A percentile compares a stretch with the other conserved stretches of the same genome.
Conservation (phyloP, 805 yeast species). For the Cyberlindnera lachancei region DNA sequence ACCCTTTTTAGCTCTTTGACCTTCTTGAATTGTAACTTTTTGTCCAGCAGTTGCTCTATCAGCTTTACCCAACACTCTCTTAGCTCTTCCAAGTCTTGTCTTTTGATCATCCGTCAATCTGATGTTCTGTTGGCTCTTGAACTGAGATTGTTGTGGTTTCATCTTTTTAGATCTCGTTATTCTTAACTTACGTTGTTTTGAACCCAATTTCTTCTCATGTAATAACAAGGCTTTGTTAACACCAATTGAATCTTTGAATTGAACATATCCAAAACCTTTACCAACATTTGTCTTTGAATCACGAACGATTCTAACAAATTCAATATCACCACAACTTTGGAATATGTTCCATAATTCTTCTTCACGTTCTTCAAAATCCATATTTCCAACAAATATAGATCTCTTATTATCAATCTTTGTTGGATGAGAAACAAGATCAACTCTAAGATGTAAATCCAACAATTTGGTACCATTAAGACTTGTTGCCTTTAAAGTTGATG, state of each 20-base stretch:
- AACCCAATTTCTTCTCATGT: slow-evolving; percentile 56
- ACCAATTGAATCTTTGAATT: slow-evolving; percentile 64
- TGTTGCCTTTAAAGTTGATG: slow-evolving; percentile 35
- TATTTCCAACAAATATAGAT: slow-evolving; percentile 86
- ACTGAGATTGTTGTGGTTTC: slow-evolving; percentile 13
- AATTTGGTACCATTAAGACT: slow-evolving; percentile 61
- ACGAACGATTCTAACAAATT: slow-evolving; percentile 83
- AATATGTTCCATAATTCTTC: slow-evolving; percentile 85
- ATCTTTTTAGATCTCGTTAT: slow-evolving; percentile 57
- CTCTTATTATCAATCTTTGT: slow-evolving; percentile 75
- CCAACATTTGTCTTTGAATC: slow-evolving; percentile 93
- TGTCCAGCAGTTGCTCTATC: slow-evolving; percentile 66
- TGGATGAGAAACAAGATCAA: slow-evolving; percentile 92
- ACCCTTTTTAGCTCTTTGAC: slow-evolving; percentile 71
- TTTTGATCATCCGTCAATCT: slow-evolving; percentile 57
- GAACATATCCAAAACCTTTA: slow-evolving; percentile 95
- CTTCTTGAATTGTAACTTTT: slow-evolving; percentile 63
- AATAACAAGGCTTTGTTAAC: slow-evolving; percentile 78
- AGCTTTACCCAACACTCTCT: slow-evolving; percentile 65
- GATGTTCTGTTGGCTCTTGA: slow-evolving; percentile 17
- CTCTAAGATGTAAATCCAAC: slow-evolving; percentile 70
- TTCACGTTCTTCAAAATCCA: slow-evolving; percentile 89
- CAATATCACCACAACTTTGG: slow-evolving; percentile 59
- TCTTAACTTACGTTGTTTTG: slow-evolving; percentile 56
- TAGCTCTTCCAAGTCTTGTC: slow-evolving; percentile 76